These are phyloP conservation scores for Cynara cardunculus DNA, from an alignment of 129 eudicot species.

Conservation along the genomic window DNA sequence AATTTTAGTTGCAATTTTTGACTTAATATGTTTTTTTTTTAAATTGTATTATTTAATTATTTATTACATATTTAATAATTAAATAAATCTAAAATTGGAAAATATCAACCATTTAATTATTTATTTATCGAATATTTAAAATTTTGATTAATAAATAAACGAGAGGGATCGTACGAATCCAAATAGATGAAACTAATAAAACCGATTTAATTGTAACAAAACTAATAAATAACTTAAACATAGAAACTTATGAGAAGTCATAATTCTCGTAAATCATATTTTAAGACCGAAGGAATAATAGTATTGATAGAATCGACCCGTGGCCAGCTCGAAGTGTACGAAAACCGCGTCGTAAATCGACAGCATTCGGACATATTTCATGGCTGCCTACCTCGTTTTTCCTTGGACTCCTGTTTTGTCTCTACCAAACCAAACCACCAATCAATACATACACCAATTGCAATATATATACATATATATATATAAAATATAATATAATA, in stretches of 20 bases:
- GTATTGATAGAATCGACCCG: slow-evolving; percentile 19
- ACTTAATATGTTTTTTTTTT: no score
- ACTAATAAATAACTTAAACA: neutral
- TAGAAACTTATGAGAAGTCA: neutral
- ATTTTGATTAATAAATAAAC: neutral
- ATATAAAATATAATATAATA: no score
- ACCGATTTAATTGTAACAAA: neutral
- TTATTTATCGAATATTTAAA: no score
- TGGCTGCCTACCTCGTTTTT: slow-evolving; percentile 12
- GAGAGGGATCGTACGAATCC: neutral
- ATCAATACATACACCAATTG: neutral
- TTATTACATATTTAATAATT: no score
- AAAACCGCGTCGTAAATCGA: slow-evolving; percentile 8
- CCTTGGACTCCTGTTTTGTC: slow-evolving; percentile 18
- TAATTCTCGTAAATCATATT: neutral
- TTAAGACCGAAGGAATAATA: slow-evolving; percentile 2
- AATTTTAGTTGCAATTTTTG: no score
- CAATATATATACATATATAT: neutral
- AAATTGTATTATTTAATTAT: no score
- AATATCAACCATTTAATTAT: no score
- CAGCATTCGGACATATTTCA: slow-evolving; percentile 18
- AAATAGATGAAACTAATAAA: no score
- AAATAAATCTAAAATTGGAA: no score
- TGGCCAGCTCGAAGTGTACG: slow-evolving; percentile 12
- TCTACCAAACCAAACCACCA: neutral